Conservation (phyloP, 108 stramenopile species). For the Discostella pseudostelligera region DNA sequence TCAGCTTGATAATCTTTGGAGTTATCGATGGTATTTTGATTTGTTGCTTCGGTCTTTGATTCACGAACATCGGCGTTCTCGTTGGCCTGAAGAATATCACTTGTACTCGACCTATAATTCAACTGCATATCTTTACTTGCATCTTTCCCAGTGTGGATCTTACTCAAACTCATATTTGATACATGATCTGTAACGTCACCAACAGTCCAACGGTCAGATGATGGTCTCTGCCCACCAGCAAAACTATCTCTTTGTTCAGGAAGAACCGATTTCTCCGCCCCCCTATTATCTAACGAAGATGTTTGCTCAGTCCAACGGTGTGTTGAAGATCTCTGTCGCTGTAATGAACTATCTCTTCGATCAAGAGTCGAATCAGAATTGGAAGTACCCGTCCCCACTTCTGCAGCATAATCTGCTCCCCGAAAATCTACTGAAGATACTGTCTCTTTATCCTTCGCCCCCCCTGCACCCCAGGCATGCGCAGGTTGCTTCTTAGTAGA, state of each 20-base stretch:
- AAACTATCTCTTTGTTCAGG: not conserved
- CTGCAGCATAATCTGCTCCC: not conserved
- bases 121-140: not conserved
- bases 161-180: conserved; percentile 1
- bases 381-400: conserved; percentile 2
- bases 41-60: conserved; percentile 10
- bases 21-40: conserved; percentile 12
- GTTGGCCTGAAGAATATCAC: conserved; percentile 13
- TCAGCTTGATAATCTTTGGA: conserved; percentile 38
- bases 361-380: conserved; percentile 3
- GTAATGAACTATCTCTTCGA: not conserved
- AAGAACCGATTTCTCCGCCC: not conserved
- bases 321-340: not conserved
- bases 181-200: not conserved
- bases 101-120: conserved; percentile 5
- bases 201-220: conserved; percentile 7
- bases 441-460: conserved; percentile 18
- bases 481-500: conserved; percentile 13
- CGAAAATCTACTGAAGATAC: not conserved
- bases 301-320: conserved; percentile 11
- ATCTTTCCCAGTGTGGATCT: not conserved
- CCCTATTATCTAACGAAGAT: conserved; percentile 4
- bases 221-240: no score
- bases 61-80: conserved; percentile 7
- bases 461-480: conserved; percentile 26